These are phyloP conservation scores for Hygrophorus pudorinus DNA, from an alignment of 768 basidiomycete genomes.

Conservation along the genomic window DNA sequence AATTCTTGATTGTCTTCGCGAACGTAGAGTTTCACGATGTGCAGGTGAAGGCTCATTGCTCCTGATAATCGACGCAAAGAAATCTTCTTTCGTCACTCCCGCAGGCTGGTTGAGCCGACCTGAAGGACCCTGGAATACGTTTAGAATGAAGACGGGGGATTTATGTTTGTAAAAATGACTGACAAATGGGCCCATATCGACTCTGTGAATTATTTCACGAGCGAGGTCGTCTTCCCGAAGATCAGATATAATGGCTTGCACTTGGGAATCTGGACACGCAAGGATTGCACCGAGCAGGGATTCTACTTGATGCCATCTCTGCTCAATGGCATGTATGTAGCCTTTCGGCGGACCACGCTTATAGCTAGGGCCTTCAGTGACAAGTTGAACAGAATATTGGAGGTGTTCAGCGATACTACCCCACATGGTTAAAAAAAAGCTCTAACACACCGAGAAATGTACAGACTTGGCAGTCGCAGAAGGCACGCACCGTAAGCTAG, in stretches of 20 bases:
- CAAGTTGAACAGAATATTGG: background rate
- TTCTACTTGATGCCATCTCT: conserved; percentile 87
- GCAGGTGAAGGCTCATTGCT: conserved; percentile 37
- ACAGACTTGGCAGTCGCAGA: conserved; percentile 26
- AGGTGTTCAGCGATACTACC: background rate
- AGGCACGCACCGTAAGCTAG: background rate
- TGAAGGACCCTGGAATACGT: conserved; percentile 45
- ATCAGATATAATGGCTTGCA: conserved; percentile 52
- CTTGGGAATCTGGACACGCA: conserved; percentile 56
- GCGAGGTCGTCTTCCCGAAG: conserved; percentile 67
- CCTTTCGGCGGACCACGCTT: conserved; percentile 84
- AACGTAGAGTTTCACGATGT: conserved; percentile 44
- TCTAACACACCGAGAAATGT: conserved; percentile 46
- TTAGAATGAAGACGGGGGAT: conserved; percentile 5
- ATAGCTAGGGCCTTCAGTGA: conserved; percentile 54
- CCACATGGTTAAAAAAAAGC: background rate
- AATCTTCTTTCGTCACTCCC: conserved; percentile 65
- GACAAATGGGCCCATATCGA: conserved; percentile 76
- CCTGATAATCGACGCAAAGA: conserved; percentile 63
- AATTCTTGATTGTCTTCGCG: conserved; percentile 64
- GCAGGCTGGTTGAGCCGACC: conserved; percentile 52
- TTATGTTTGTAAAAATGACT: conserved; percentile 14
- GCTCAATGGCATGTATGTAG: conserved; percentile 89
- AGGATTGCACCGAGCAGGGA: conserved; percentile 78
- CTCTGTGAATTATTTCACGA: conserved; percentile 63